Conservation (phyloP, 2,329 filamentous ascomycete genomes). For the Neurospora sp. region DNA sequence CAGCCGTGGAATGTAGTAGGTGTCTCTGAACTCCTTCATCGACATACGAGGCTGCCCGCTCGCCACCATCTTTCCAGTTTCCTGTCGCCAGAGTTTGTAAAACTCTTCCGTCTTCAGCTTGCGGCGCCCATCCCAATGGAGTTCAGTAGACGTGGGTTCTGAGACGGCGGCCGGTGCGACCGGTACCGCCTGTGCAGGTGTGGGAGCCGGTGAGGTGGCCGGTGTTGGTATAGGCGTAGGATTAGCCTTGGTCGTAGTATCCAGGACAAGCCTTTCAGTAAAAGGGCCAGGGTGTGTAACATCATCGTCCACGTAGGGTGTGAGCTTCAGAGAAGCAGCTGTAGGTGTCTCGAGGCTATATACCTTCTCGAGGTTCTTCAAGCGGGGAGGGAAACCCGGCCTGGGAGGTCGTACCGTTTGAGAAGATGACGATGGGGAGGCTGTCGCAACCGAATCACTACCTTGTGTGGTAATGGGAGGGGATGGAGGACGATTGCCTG, state of each 20-base stretch:
- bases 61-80: constrained; percentile 8
- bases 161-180: background rate
- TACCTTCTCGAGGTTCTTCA: constrained; percentile 10
- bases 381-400: constrained; percentile 5
- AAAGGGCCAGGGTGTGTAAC: constrained; percentile 14
- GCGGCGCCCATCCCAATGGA: constrained; percentile 12
- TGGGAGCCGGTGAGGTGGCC: constrained; percentile 5
- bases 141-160: background rate
- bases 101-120: constrained; percentile 11
- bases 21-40: constrained; percentile 11
- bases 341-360: constrained; percentile 11
- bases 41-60: constrained; percentile 9
- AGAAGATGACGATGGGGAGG: background rate
- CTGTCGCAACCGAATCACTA: background rate
- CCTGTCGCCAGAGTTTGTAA: constrained; percentile 10
- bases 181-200: constrained; percentile 1
- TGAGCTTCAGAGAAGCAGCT: constrained; percentile 8
- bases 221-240: constrained; percentile 6
- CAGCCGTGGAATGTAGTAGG: constrained; percentile 11
- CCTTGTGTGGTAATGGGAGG: background rate
- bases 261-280: constrained; percentile 14
- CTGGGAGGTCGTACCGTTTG: background rate
- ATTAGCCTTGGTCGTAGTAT: constrained; percentile 2
- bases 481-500: background rate
- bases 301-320: constrained; percentile 16